Evolutionary conservation across 148 eudicot species (phyloP), one percentile per base, ranked within the genome.

Genomic region (Bassia scoparia): DNA sequence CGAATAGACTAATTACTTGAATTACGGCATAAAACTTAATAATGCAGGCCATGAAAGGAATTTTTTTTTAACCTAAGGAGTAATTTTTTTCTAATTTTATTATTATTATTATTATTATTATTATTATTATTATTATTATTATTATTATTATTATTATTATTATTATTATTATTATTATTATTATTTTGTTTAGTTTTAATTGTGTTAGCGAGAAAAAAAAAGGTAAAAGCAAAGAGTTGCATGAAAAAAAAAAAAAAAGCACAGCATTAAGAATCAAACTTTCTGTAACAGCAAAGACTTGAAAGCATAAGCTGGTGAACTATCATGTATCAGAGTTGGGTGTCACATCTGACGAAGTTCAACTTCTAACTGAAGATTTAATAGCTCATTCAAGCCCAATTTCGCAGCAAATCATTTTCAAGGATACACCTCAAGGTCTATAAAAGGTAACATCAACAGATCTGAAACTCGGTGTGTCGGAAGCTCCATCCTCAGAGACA

Each of bases 331-430:
- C 70, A 61, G 49, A 69, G 55, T 31, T 41, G 50, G 50, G 46
- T 61, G 64, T 68, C 35, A 53, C 65, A 68, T 69, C 73, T 52
- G 58, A 37, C n/a, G 29, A 67, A 58, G 60, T 48, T 68, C 35
- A 58, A 1, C 50, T 37, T 13, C 69, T 23, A 66, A 24, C 34
- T 12, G 14, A 26, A 5, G 53, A 27, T 41, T 41, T 41, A 16
- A 66, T 0, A 26, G 11, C 53, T 33, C 53, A 43, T 34, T 24
- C 33, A 7, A 66, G 2, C 53, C 29, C 21, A 16, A 66, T 66
- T 6, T 66, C 10, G 4, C 34, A 44, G 34, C 31, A 66, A 26
- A 12, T 43, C 53, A 41, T 15, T 44, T 6, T 14, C 52, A 5
- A 23, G 24, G 12, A 15, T 26, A 66, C 12, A 20, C 7, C 0